phyloP scores from a whole-genome alignment of 2,329 filamentous ascomycete genomes.

The Fusarium tjaetaba region DNA sequence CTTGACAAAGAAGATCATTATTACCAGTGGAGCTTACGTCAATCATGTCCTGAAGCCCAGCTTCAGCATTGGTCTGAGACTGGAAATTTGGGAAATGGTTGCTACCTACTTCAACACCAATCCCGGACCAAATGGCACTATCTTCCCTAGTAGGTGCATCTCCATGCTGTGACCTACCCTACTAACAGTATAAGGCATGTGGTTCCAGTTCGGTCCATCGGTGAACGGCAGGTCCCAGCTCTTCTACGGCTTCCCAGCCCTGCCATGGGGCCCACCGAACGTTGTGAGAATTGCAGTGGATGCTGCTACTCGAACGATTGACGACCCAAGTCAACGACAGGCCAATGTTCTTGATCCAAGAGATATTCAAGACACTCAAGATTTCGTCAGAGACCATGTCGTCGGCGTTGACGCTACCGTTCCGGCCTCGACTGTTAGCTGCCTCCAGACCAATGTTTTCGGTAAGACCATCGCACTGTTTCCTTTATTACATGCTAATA shows the following conservation, averaged over 20 bases:
- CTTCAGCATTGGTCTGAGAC: constrained; percentile 14
- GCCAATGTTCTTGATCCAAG: not conserved
- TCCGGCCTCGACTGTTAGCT: constrained; percentile 19
- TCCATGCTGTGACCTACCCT: accelerated
- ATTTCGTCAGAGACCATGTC: constrained; percentile 19
- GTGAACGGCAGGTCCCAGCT: constrained; percentile 11
- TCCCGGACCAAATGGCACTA: constrained; percentile 26
- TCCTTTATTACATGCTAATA: not conserved
- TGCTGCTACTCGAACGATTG: constrained; percentile 17
- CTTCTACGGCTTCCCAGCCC: constrained; percentile 25
- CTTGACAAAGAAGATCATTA: constrained; percentile 15
- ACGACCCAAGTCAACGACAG: constrained; percentile 6
- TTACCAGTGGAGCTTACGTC: constrained; percentile 15
- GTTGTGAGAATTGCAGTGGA: constrained; percentile 26
- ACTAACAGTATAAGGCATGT: constrained; percentile 8
- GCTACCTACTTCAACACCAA: constrained; percentile 29
- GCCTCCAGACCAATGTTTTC: constrained; percentile 23
- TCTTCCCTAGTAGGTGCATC: constrained; percentile 15
- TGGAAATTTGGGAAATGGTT: constrained; percentile 34
- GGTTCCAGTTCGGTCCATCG: constrained; percentile 21
- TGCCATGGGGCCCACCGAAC: constrained; percentile 26
- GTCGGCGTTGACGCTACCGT: constrained; percentile 18
- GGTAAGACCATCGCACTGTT: not conserved
- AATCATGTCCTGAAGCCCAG: constrained; percentile 25
- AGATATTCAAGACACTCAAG: constrained; percentile 16